phyloP scores from a whole-genome alignment of 257 asterid species.

The Leonotis leonurus region DNA sequence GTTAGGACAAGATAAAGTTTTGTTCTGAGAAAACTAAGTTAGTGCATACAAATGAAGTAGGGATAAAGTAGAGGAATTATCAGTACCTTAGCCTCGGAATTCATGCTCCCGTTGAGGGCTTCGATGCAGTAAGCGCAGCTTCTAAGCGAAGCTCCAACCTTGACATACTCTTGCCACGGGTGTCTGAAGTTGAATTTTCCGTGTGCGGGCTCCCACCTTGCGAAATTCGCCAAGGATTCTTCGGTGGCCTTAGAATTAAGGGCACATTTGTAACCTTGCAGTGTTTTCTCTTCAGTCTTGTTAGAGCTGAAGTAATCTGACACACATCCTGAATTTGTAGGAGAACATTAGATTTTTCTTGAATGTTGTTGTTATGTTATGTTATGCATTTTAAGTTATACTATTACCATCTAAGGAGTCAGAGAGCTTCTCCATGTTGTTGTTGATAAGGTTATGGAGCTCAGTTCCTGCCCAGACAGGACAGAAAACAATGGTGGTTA shows the following conservation, averaged over 20 bases:
- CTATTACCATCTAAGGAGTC: constrained; percentile 71
- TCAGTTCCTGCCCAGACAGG: constrained; percentile 90
- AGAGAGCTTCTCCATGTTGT: constrained; percentile 60
- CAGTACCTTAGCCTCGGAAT: constrained; percentile 39
- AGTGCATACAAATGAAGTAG: too few relatives aligned
- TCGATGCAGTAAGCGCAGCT: constrained; percentile 65
- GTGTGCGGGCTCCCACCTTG: constrained; percentile 75
- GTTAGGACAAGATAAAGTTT: not conserved
- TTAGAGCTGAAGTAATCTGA: constrained; percentile 36
- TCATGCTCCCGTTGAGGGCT: constrained; percentile 36
- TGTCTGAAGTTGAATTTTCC: constrained; percentile 52
- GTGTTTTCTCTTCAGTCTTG: constrained; percentile 22
- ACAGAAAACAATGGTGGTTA: constrained; percentile 42
- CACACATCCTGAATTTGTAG: constrained; percentile 30
- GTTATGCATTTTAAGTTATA: not conserved
- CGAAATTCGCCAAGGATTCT: constrained; percentile 74
- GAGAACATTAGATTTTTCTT: not conserved
- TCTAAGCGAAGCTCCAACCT: constrained; percentile 54
- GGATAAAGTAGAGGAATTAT: too few relatives aligned
- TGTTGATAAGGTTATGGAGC: constrained; percentile 53
- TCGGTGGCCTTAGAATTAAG: constrained; percentile 68
- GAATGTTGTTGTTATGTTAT: not conserved
- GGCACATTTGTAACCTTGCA: constrained; percentile 51
- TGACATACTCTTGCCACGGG: constrained; percentile 64
- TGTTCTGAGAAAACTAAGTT: not conserved